Evolutionary conservation across 306 rosid genomes (phyloP).

Genomic region (Carpinus fangiana): DNA sequence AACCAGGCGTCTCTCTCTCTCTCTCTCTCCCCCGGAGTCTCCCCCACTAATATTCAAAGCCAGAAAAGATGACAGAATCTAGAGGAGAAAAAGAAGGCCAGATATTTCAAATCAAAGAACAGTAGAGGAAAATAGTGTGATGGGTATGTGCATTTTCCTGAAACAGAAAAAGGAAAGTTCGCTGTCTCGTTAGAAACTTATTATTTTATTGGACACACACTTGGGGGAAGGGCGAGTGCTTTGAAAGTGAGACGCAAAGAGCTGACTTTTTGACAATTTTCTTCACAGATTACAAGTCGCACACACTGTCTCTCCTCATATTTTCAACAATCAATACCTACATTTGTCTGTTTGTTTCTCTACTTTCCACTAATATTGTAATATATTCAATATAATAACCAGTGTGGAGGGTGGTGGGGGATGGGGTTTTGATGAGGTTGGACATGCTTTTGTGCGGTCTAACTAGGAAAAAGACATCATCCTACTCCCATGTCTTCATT

Average conservation of each 20-base stretch:
- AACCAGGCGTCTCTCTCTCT: slow-evolving; percentile 24
- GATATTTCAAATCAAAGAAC: slow-evolving; percentile 44
- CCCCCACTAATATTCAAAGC: slow-evolving; percentile 36
- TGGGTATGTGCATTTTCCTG: slow-evolving; percentile 1
- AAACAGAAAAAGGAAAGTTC: slow-evolving; percentile 49
- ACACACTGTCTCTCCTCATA: slow-evolving; percentile 7
- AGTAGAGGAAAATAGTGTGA: not conserved
- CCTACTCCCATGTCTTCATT: slow-evolving; percentile 10
- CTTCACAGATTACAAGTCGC: not conserved
- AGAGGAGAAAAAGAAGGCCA: slow-evolving; percentile 32
- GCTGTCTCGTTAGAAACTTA: slow-evolving; percentile 39
- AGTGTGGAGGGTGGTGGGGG: slow-evolving; percentile 6
- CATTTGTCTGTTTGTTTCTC: slow-evolving; percentile 28
- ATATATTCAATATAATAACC: not conserved
- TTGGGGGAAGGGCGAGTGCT: slow-evolving; percentile 4
- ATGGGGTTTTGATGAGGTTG: not conserved
- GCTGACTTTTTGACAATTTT: slow-evolving; percentile 48
- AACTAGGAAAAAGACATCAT: not conserved
- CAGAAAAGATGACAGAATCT: slow-evolving; percentile 38
- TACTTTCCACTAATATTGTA: not conserved
- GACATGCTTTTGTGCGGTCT: slow-evolving; percentile 18
- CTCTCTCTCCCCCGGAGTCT: not conserved
- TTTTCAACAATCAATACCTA: slow-evolving; percentile 36
- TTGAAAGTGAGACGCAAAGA: slow-evolving; percentile 23
- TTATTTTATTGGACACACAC: slow-evolving; percentile 16